Conservation (phyloP, 768 basidiomycete species). For the Suillus paluster region DNA sequence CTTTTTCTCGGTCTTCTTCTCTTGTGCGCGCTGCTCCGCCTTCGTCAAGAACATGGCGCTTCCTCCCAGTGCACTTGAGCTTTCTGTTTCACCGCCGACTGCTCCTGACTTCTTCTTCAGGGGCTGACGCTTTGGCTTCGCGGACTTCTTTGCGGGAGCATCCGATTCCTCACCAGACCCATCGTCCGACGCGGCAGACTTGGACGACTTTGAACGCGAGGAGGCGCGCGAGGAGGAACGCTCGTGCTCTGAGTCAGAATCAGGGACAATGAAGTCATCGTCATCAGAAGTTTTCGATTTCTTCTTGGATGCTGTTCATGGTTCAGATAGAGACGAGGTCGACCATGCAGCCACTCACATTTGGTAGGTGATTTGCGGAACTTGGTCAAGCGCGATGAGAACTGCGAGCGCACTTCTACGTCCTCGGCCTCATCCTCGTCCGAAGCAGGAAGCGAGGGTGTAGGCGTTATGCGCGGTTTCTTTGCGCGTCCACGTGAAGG, state of each 20-base stretch:
- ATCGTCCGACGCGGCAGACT: constrained; percentile 39
- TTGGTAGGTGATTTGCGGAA: constrained; percentile 70
- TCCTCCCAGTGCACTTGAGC: constrained; percentile 27
- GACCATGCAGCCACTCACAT: constrained; percentile 38
- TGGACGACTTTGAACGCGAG: constrained; percentile 42
- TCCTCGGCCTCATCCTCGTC: constrained; percentile 57
- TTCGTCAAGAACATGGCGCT: constrained; percentile 71
- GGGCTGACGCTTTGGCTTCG: constrained; percentile 38
- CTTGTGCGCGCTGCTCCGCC: constrained; percentile 76
- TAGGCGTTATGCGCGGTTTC: constrained; percentile 60
- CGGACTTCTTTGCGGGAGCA: constrained; percentile 37
- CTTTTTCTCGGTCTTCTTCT: constrained; percentile 85
- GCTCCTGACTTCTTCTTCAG: constrained; percentile 36
- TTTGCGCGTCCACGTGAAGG: constrained; percentile 48
- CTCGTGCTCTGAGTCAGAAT: constrained; percentile 64
- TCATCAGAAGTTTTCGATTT: constrained; percentile 52
- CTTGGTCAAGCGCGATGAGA: constrained; percentile 62
- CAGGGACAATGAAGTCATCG: constrained; percentile 70
- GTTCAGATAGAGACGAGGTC: constrained; percentile 6
- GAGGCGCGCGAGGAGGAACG: constrained; percentile 57
- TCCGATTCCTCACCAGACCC: constrained; percentile 47
- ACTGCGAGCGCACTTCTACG: constrained; percentile 44
- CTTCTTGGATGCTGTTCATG: constrained; percentile 44
- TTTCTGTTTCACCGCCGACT: constrained; percentile 30
- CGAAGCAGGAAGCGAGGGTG: constrained; percentile 48